phyloP scores from a whole-genome alignment of 2,329 filamentous ascomycete species.

The Ploettnerulaceae sp. region DNA sequence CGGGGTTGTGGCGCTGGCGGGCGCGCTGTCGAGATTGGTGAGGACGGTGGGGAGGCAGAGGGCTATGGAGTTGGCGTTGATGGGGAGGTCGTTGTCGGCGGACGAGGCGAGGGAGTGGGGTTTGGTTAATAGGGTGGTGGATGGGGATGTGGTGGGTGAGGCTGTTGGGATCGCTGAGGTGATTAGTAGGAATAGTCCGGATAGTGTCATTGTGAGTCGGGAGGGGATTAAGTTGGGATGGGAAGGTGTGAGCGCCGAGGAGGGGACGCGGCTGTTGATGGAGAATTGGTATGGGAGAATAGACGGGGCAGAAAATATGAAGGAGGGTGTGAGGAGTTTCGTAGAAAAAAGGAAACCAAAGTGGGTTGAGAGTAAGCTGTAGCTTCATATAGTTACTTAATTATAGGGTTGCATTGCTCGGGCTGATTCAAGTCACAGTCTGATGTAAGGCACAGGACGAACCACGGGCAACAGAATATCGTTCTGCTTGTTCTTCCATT shows the following conservation, averaged over 20 bases:
- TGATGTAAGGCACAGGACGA: background rate
- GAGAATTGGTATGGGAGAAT: slow-evolving; percentile 56
- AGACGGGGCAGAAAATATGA: slow-evolving; percentile 65
- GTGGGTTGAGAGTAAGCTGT: slow-evolving; percentile 63
- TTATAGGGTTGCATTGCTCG: no score
- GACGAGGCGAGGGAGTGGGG: slow-evolving; percentile 60
- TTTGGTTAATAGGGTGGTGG: slow-evolving; percentile 62
- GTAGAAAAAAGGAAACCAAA: slow-evolving; percentile 67
- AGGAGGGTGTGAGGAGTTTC: slow-evolving; percentile 69
- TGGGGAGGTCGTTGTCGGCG: slow-evolving; percentile 56
- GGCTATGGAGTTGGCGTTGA: slow-evolving; percentile 66
- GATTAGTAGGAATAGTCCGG: slow-evolving; percentile 65
- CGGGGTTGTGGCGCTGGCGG: slow-evolving; percentile 67
- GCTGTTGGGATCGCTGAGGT: slow-evolving; percentile 57
- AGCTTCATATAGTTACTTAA: slow-evolving; percentile 22
- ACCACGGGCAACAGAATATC: background rate
- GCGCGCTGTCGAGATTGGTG: slow-evolving; percentile 62
- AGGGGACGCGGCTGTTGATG: slow-evolving; percentile 50
- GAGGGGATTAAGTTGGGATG: slow-evolving; percentile 68
- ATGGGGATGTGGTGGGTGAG: slow-evolving; percentile 45
- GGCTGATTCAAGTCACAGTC: no score
- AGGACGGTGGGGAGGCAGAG: slow-evolving; percentile 63
- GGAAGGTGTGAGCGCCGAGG: slow-evolving; percentile 62
- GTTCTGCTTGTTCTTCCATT: no score
- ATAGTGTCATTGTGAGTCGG: slow-evolving; percentile 68